Base-by-base conservation (phyloP, 805 yeast species). In the Candida ipomoeae region DNA sequence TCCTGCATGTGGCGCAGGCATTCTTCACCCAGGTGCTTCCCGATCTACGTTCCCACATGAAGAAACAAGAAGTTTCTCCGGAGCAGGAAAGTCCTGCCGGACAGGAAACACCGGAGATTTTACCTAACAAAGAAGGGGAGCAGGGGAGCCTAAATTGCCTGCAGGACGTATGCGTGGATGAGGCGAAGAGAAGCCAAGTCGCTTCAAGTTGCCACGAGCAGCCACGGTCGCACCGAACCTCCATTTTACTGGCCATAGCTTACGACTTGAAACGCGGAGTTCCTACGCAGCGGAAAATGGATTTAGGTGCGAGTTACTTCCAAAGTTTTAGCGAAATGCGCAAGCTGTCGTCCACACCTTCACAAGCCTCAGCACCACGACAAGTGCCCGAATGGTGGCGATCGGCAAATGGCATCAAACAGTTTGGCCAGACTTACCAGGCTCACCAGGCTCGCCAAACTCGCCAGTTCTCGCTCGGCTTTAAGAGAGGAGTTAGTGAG, bases 21-120 rank as follows among this genome's bases (percentile, higher is more conserved):
- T 18, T 14, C 13, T 52, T 54, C 36, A 37, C 54, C 20, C 17
- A 35, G 18, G 37, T 15, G 40, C 46, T 55, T 14, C 54, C 53
- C 21, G 45, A 43, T 38, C 41, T 46, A 15, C 23, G 26, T 14
- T 36, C 18, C 14, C 37, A 18, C 23, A 14, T 13, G 37, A 21
- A 20, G 31, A 33, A 32, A 8, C 10, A 10, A 10, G 43, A 5
- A 6, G 23, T 8, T 21, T 8, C n/a, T 15, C 10, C 10, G 10
- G 20, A 11, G 20, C 34, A 11, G 34, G 43, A 29, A 40, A 40
- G n/a, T 29, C 20, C 15, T 23, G 43, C 34, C 43, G 43, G n/a
- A 14, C 33, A 29, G n/a, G 6, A 10, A 26, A 7, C 43, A 6
- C 13, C 43, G 43, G 43, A 29, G 43, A 40, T 29, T 26, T 40